Evolutionary conservation across 108 stramenopile genomes (phyloP), one percentile per base, ranked within the genome.

Genomic region (Bacterosira constricta): DNA sequence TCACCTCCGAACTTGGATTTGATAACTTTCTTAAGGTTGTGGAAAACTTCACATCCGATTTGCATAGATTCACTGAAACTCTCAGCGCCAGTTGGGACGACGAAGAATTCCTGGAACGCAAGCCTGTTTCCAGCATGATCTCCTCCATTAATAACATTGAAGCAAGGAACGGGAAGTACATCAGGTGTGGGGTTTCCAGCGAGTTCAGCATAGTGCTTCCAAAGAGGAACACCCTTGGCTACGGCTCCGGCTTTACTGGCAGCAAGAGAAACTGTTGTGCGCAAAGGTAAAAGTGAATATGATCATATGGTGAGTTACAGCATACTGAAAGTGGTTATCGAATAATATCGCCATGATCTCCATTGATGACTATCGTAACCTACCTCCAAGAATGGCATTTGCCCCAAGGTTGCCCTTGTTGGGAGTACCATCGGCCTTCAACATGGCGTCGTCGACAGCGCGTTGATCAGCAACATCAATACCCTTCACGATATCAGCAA

Each of bases 131-230:
- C 99, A 32, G 99, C 99, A 75, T 99, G 99, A 66, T 92, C 91
- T 45, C 99, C 99, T 55, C 99, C 99, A 77, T 99, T 99, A 88
- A 99, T 99, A 21, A 99, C 99, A 85, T 99, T 99, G 95, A 99
- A 99, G 75, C 98, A 96, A 20, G 99, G 99, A 52, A 99, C 98
- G 26, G 99, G 99, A 51, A 99, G 79, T 69, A 90, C 91, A 61
- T 94, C 85, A 23, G 90, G 91, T 36, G 84, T 88, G 46, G 91
- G 85, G 86, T 98, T 99, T 69, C 97, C 98, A 7, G 99, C 98
- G 47, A 99, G 77, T 34, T 98, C 90, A 55, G 98, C 99, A 72
- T 96, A 98, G 91, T 99, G 99, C 83, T 96, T 90, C 93, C 97
- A 99, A 42, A 99, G 96, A 60, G 99, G 98, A 70, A 99, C 90